Evolutionary conservation across 257 asterid species (phyloP), one percentile per base, ranked within the genome.

Genomic region (Leptodermis oblonga): DNA sequence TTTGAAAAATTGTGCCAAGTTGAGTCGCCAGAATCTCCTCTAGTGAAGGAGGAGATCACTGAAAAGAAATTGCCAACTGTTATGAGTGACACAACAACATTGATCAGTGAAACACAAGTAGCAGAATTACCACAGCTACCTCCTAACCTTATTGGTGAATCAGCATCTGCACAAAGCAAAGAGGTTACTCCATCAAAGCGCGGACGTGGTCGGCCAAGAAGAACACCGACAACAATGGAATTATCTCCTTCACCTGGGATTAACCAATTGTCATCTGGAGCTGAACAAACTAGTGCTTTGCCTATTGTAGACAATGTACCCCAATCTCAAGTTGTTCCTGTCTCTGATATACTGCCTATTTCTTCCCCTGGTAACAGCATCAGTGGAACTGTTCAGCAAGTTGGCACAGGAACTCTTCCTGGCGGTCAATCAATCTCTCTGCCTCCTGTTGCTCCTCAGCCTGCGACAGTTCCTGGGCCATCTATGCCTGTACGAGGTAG

Each of bases 181-280:
- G 90, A 82, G 56, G 84, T 76, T 62, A 84, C 89, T 4, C 91
- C 92, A 26, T 70, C 88, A 62, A 91, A 86, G 84, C 87, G 99
- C 70, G 99, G 97, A 42, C 92, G 99, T 64, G 99, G 99, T 75
- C 85, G 99, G 88, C 99, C 99, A 58, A 91, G 88, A 76, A 86
- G 95, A 79, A 69, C 76, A 42, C 87, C 78, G 22, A 22, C 71
- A 23, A 80, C 75, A 34, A 84, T 74, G 68, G 70, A 79, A 51
- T 64, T 71, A 1, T 42, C 76, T 48, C 68, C 85, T 5, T 65
- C 78, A 23, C 65, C 76, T 3, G 77, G 62, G 17, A 64, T 64
- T 58, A 22, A 45, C 46, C 70, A 70, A 43, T 61, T 72, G 22
- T 67, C 68, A 33, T 62, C 78, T 68, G 80, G 62, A 20, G 70